A percentile compares a stretch with the other conserved stretches of the same genome.
These are phyloP conservation scores for Agastache rugosa DNA, from an alignment of 257 asterid species.

Conservation along the genomic window DNA sequence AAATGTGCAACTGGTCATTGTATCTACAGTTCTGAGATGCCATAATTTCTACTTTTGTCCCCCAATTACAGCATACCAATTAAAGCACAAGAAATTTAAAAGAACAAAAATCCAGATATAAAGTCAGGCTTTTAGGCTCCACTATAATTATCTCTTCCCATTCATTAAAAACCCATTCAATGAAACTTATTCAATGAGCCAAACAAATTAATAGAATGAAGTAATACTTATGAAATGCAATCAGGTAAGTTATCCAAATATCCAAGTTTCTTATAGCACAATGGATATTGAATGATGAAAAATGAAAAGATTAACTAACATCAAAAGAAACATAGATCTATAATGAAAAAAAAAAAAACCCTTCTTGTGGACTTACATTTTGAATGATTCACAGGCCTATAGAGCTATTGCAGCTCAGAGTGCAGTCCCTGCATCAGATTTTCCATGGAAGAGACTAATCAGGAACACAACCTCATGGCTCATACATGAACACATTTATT, in stretches of 20 bases:
- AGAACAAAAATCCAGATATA: no score
- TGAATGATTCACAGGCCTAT: conserved; percentile 35
- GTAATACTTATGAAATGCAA: background rate
- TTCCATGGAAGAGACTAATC: conserved; percentile 30
- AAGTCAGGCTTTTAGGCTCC: background rate
- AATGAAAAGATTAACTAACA: conserved; percentile 1
- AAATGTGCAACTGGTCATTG: no score
- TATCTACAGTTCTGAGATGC: no score
- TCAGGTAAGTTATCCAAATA: background rate
- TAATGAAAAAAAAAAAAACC: background rate
- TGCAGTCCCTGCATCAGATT: conserved; percentile 41
- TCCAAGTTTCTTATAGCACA: conserved; percentile 18
- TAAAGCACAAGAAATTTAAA: no score
- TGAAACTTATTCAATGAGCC: background rate
- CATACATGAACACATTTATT: background rate
- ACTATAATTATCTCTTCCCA: background rate
- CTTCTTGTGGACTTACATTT: conserved; percentile 47
- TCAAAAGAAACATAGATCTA: conserved; percentile 26
- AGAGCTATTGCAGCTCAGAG: background rate
- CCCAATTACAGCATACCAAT: no score
- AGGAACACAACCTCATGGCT: conserved; percentile 30
- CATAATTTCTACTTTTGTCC: no score
- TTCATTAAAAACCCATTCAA: conserved; percentile 2
- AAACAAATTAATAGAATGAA: conserved; percentile 12
- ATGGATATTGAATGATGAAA: background rate